Percentiles rank a stretch among this genome's conserved stretches.
Conservation (phyloP, 805 yeast genomes). For the Hanseniaspora valbyensis region DNA sequence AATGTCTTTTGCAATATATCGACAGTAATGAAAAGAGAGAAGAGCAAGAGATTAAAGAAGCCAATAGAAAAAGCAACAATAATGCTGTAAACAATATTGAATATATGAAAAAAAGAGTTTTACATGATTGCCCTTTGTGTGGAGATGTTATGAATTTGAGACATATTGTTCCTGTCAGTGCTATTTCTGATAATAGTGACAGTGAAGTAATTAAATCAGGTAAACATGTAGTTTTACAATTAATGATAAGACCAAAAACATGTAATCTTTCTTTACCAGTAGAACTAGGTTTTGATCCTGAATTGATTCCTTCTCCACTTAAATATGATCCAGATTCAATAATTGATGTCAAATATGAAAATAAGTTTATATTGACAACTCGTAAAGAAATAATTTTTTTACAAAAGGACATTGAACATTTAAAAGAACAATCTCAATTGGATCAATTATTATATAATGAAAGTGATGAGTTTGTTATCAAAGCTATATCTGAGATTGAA, state of each 20-base stretch:
- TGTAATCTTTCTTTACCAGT: constrained; percentile 39
- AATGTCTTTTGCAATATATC: constrained; percentile 66
- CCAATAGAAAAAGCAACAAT: constrained; percentile 8
- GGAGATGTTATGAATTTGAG: constrained; percentile 38
- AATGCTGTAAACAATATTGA: constrained; percentile 6
- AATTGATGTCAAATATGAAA: constrained; percentile 22
- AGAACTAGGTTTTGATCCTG: constrained; percentile 35
- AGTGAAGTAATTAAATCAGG: constrained; percentile 44
- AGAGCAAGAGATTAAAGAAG: constrained; percentile 20
- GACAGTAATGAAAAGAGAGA: constrained; percentile 36
- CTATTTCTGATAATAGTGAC: constrained; percentile 26
- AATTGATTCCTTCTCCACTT: constrained; percentile 17
- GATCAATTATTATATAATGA: constrained; percentile 54
- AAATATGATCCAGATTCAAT: constrained; percentile 46
- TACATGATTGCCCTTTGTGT: constrained; percentile 75
- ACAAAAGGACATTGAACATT: constrained; percentile 46
- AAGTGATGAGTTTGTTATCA: constrained; percentile 40
- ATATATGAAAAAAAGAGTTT: constrained; percentile 31
- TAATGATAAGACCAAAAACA: constrained; percentile 45
- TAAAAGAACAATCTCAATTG: constrained; percentile 41
- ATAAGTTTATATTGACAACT: not conserved
- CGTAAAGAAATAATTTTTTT: constrained; percentile 37
- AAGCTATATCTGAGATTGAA: constrained; percentile 34
- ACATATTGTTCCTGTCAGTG: constrained; percentile 52
- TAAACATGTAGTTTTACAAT: constrained; percentile 45